phyloP scores from a whole-genome alignment of 1,284 basidiomycete genomes.

The Trametes hirsuta region DNA sequence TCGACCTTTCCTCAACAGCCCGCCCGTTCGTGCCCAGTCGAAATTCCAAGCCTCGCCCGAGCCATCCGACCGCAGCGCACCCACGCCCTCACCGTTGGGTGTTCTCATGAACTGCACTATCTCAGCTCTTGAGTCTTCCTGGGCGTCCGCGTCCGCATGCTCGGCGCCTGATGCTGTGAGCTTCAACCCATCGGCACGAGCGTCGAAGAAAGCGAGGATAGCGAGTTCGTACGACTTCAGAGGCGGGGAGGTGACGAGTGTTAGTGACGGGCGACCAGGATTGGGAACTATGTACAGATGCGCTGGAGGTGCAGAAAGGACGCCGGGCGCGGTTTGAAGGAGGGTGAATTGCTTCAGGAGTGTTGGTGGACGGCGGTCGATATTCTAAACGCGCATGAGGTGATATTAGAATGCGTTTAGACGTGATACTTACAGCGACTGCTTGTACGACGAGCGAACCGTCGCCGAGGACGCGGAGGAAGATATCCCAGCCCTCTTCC shows the following conservation, averaged over 20 bases:
- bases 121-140: constrained; percentile 45
- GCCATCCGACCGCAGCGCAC: constrained; percentile 54
- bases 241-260: constrained; percentile 62
- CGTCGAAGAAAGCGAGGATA: constrained; percentile 61
- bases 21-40: constrained; percentile 35
- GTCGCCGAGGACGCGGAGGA: constrained; percentile 72
- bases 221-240: constrained; percentile 60
- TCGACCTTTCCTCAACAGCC: constrained; percentile 44
- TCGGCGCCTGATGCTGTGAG: constrained; percentile 38
- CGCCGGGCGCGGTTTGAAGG: constrained; percentile 58
- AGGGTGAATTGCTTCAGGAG: constrained; percentile 78
- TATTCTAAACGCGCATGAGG: constrained; percentile 54
- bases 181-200: constrained; percentile 53
- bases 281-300: constrained; percentile 60
- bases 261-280: constrained; percentile 46
- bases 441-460: constrained; percentile 75
- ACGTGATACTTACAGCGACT: constrained; percentile 60
- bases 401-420: background rate
- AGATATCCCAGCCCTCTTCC: constrained; percentile 79
- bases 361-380: constrained; percentile 88
- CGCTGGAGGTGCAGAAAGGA: constrained; percentile 41
- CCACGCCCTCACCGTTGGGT: constrained; percentile 74
- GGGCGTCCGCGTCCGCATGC: constrained; percentile 39
- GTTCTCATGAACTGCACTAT: constrained; percentile 71
- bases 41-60: constrained; percentile 70